Base-by-base conservation (phyloP, 768 basidiomycete species). In the Lactifluus volemus region DNA sequence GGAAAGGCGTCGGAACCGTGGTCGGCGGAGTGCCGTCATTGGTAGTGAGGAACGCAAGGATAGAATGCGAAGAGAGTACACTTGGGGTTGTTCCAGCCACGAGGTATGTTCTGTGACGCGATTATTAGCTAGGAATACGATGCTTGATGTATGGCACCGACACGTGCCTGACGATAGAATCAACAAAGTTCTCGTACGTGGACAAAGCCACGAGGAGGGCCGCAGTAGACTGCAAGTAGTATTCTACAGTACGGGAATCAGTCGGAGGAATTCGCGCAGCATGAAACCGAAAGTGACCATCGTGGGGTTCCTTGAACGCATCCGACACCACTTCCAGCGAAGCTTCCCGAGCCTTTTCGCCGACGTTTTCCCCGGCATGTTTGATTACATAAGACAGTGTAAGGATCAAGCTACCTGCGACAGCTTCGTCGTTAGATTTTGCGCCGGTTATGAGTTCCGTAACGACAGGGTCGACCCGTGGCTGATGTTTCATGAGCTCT, bases 381-480 rank as follows among this genome's bases (percentile, higher is more conserved):
- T 72, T 76, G 14, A 86, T 80, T 4, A 98, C 92, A 34, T 83
- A 78, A 0, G 91, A 85, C 47, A 98, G 75, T 2, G 92, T 90
- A 48, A 83, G 73, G 10, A 89, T 78, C 64, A 93, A 80, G 63
- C 89, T 92, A 10, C 83, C 82, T 0, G 88, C 83, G 52, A 96
- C 83, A 36, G 79, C 79, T 4, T 81, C 79, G 49, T 88, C 88
- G 55, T 88, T 88, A 32, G 76, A 70, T 65, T 77, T 77, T 15
- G 81, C 81, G 51, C 83, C 81, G 4, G 80, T 73, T 17, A 91
- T 73, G 53, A 99, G 77, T 71, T 98, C 96, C 3, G 90, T 92
- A 53, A 98, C 79, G n/a, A 98, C 86, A 0, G 94, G 94, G 70
- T 98, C 96, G 36, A 92, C 91, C 55, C 93, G 79, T 5, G 92